Evolutionary conservation across 2,329 filamentous ascomycete species (phyloP).

Genomic region (Penicillium sp.): DNA sequence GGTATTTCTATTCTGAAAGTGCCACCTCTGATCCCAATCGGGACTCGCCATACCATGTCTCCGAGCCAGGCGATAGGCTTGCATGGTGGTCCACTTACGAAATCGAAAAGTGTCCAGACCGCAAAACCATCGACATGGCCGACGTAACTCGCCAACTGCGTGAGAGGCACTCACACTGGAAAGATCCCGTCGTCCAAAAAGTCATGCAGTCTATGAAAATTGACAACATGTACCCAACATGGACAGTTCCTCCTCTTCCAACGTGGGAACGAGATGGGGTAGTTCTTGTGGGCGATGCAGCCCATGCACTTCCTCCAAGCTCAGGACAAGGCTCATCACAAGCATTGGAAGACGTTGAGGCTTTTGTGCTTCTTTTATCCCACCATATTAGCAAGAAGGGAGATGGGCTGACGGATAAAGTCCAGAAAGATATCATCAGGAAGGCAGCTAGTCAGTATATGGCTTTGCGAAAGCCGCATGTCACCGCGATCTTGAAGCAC

Average conservation of each 20-base stretch:
- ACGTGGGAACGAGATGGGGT: conserved; percentile 52
- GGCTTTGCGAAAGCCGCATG: conserved; percentile 36
- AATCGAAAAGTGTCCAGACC: conserved; percentile 34
- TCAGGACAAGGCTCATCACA: conserved; percentile 59
- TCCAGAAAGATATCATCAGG: conserved; percentile 25
- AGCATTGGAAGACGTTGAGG: conserved; percentile 57
- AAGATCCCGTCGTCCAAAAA: conserved; percentile 46
- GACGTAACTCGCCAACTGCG: conserved; percentile 40
- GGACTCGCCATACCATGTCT: conserved; percentile 29
- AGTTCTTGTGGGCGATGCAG: conserved; percentile 59
- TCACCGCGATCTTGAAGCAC: conserved; percentile 35
- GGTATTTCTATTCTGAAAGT: conserved; percentile 45
- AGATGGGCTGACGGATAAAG: conserved; percentile 1
- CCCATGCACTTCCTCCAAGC: conserved; percentile 57
- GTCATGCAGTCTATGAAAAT: conserved; percentile 43
- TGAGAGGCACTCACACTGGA: conserved; percentile 48
- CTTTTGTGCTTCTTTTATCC: conserved; percentile 46
- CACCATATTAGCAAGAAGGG: conserved; percentile 29
- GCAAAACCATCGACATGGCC: conserved; percentile 32
- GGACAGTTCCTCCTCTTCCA: conserved; percentile 50
- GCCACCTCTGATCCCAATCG: conserved; percentile 20
- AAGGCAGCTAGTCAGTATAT: conserved; percentile 36
- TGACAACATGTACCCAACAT: conserved; percentile 51
- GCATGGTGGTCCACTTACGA: conserved; percentile 52
- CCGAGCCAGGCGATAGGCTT: conserved; percentile 33